phyloP scores from a whole-genome alignment of 345 rosid genomes.

The Psidium friedrichsthalianum region DNA sequence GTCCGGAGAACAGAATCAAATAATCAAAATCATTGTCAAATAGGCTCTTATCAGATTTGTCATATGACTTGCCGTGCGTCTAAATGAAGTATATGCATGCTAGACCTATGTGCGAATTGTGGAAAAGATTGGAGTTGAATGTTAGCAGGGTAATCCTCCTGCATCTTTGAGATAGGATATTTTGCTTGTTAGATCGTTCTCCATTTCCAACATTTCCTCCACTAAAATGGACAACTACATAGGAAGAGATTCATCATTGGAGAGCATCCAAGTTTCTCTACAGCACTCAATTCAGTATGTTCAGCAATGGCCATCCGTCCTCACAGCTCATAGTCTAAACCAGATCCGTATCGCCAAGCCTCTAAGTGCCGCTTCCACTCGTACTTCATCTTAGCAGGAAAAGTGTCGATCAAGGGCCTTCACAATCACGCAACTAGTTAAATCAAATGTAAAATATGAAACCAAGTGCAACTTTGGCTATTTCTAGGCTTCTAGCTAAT shows the following conservation, averaged over 20 bases:
- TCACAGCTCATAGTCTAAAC: conserved; percentile 72
- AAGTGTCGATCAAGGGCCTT: conserved; percentile 42
- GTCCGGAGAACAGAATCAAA: too few relatives aligned
- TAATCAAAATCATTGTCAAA: too few relatives aligned
- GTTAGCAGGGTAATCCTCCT: not conserved
- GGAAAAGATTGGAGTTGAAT: not conserved
- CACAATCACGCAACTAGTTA: not conserved
- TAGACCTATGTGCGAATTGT: not conserved
- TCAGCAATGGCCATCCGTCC: not conserved
- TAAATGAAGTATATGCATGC: too few relatives aligned
- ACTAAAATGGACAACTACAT: not conserved
- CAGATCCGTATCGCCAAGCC: conserved; percentile 89
- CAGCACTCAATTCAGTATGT: not conserved
- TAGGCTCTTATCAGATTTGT: not conserved
- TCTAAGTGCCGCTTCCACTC: conserved; percentile 69
- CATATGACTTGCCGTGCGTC: not conserved
- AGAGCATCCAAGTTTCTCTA: not conserved
- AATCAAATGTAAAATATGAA: not conserved
- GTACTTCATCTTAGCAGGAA: conserved; percentile 45
- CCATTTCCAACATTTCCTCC: not conserved
- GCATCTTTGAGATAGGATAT: not conserved
- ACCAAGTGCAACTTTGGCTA: not conserved
- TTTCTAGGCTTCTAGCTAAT: not conserved
- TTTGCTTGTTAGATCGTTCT: not conserved
- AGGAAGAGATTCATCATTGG: not conserved